These are phyloP conservation scores for Fusarium pininemorale DNA, from an alignment of 2,329 filamentous ascomycete genomes.

Conservation along the genomic window DNA sequence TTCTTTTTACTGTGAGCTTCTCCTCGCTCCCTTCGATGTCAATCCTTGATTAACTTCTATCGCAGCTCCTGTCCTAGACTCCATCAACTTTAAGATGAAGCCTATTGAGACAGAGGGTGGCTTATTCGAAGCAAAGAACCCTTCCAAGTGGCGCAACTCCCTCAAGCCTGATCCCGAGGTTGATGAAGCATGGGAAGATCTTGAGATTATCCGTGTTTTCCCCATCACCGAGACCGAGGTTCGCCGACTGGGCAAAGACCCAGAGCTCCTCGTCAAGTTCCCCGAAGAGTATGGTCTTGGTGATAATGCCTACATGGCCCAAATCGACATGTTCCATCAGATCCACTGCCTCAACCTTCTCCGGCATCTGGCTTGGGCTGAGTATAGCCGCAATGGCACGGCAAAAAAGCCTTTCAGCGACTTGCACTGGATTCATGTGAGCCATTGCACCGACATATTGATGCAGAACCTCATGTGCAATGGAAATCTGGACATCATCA, in stretches of 20 bases:
- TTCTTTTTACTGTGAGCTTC: not conserved
- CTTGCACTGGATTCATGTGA: slow-evolving; percentile 9
- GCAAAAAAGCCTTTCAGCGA: slow-evolving; percentile 2
- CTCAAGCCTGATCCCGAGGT: not conserved
- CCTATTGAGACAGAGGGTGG: not conserved
- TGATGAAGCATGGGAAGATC: slow-evolving; percentile 13
- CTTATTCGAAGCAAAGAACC: slow-evolving; percentile 8
- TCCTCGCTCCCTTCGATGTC: rapidly evolving
- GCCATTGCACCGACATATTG: slow-evolving; percentile 7
- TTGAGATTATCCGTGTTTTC: slow-evolving; percentile 7
- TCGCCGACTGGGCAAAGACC: not conserved
- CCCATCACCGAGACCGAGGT: slow-evolving; percentile 1
- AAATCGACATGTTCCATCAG: slow-evolving; percentile 14
- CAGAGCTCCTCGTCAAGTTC: slow-evolving; percentile 13
- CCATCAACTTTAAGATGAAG: not conserved
- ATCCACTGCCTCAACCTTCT: slow-evolving; percentile 13
- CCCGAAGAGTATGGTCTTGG: slow-evolving; percentile 2
- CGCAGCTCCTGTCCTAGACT: not conserved
- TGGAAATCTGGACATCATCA: slow-evolving; percentile 3
- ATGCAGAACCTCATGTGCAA: slow-evolving; percentile 11
- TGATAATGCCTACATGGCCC: slow-evolving; percentile 1
- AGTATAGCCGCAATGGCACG: slow-evolving; percentile 4
- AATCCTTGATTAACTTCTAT: rapidly evolving
- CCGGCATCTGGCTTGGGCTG: not conserved
- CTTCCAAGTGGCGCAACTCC: slow-evolving; percentile 1